Evolutionary conservation across 2,329 filamentous ascomycete genomes (phyloP).

Genomic region (Fusarium heterosporum): DNA sequence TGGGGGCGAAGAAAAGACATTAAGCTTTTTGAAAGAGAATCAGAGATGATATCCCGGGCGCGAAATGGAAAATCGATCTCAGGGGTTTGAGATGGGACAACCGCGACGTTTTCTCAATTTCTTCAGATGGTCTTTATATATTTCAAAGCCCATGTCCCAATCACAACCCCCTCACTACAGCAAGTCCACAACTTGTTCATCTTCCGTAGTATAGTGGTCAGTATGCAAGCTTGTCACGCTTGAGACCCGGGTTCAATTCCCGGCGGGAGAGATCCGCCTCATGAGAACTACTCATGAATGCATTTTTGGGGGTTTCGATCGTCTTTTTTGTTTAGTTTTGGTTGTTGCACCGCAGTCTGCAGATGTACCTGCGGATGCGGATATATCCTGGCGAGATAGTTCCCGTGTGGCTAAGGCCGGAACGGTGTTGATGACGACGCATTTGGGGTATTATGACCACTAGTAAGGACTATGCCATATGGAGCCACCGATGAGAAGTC

Average conservation of each 20-base stretch:
- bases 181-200: too few species aligned
- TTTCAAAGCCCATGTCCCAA: too few species aligned
- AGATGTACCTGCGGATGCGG: neutral
- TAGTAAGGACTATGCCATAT: neutral
- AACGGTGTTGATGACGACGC: neutral
- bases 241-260: constrained; percentile 49
- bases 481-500: constrained; percentile 18
- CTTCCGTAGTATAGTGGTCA: constrained; percentile 53
- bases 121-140: too few species aligned
- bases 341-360: neutral
- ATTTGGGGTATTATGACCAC: neutral
- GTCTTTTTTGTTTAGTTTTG: neutral
- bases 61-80: too few species aligned
- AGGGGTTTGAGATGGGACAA: too few species aligned
- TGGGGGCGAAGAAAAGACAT: too few species aligned
- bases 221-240: constrained; percentile 50
- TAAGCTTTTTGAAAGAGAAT: too few species aligned
- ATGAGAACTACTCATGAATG: constrained; percentile 20
- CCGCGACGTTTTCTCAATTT: too few species aligned
- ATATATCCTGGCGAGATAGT: neutral
- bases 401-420: neutral
- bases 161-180: too few species aligned
- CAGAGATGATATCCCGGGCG: too few species aligned
- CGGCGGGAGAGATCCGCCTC: constrained; percentile 44
- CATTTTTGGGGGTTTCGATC: constrained; percentile 29